Percentiles rank a stretch among this genome's conserved stretches.
Conservation (phyloP, 306 rosid genomes). For the Hylodesmum podocarpum region DNA sequence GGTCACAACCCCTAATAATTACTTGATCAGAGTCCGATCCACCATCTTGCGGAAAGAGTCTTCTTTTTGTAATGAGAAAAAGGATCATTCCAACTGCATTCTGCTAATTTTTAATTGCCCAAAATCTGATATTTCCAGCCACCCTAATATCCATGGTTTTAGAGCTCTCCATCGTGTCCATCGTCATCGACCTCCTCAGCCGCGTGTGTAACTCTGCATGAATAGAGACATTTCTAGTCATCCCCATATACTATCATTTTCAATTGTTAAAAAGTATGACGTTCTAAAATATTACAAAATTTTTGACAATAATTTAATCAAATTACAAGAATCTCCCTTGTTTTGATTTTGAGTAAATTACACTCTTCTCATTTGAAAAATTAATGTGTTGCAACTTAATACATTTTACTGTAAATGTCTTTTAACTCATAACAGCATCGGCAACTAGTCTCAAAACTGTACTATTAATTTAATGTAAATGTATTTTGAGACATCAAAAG, state of each 20-base stretch:
- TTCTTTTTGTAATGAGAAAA: neutral
- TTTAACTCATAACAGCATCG: no score
- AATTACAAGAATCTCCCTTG: neutral
- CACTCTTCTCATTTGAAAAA: no score
- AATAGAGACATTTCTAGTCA: conserved; percentile 15
- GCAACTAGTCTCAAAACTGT: no score
- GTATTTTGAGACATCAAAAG: neutral
- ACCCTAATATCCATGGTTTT: conserved; percentile 22
- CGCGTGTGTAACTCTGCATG: conserved; percentile 45
- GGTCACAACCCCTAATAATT: neutral
- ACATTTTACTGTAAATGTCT: no score
- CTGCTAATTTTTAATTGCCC: neutral
- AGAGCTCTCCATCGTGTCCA: conserved; percentile 61
- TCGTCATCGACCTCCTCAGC: conserved; percentile 29
- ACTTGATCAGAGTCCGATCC: conserved; percentile 15
- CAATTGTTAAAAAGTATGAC: neutral
- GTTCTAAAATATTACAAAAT: neutral
- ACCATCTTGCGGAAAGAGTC: neutral
- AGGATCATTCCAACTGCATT: conserved; percentile 11
- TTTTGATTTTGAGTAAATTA: neutral
- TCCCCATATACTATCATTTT: neutral
- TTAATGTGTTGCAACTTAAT: no score
- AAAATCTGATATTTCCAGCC: conserved; percentile 15
- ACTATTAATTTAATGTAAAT: neutral
- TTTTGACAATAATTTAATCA: neutral